Conservation (phyloP, 345 rosid genomes). For the Citropsis articulata region DNA sequence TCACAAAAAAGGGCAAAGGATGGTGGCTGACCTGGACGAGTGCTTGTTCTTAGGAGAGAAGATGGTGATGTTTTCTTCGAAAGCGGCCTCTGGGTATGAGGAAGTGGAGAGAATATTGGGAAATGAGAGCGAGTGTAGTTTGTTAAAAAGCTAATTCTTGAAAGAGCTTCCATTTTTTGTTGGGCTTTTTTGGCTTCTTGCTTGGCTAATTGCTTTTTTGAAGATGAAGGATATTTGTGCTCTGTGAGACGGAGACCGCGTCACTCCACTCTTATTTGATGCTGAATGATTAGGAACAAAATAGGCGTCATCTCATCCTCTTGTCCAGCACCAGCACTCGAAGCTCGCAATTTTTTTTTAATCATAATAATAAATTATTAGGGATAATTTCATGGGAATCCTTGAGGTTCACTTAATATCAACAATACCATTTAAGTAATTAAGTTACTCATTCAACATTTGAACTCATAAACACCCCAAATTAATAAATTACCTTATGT, state of each 20-base stretch:
- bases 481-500: no score
- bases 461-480: no score
- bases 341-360: no score
- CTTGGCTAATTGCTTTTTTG: background rate
- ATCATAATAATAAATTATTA: no score
- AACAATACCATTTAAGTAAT: no score
- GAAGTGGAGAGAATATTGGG: conserved; percentile 20
- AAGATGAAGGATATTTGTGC: background rate
- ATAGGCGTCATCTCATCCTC: conserved; percentile 3
- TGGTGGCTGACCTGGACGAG: conserved; percentile 43
- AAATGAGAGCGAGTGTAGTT: conserved; percentile 24
- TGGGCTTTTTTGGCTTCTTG: background rate
- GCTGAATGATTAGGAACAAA: background rate
- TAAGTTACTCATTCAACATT: no score
- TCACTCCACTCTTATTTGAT: background rate
- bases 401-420: no score
- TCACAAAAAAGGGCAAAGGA: background rate
- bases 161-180: conserved; percentile 59
- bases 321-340: no score
- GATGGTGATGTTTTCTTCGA: conserved; percentile 20
- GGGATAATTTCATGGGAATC: no score
- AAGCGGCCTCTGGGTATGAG: conserved; percentile 28
- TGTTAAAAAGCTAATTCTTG: conserved; percentile 47
- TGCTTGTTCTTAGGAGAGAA: conserved; percentile 41
- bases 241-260: background rate